A percentile compares a stretch with the other conserved stretches of the same genome.
phyloP scores from a whole-genome alignment of 2,329 filamentous ascomycete species.

The Colletotrichum shisoi region DNA sequence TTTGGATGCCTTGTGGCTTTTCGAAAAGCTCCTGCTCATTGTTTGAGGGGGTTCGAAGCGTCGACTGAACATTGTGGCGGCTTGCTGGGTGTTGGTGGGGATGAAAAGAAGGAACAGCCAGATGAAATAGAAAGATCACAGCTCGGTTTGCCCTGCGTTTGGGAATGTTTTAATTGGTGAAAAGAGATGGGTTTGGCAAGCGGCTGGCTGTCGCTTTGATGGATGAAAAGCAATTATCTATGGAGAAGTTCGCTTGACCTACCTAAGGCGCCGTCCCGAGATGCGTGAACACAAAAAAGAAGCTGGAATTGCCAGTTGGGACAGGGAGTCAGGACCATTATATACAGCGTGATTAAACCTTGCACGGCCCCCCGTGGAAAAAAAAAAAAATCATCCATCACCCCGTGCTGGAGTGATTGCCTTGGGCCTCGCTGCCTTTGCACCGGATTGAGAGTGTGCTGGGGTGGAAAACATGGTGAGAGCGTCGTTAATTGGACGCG shows the following conservation, averaged over 20 bases:
- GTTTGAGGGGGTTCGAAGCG: conserved; percentile 53
- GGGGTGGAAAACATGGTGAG: conserved; percentile 32
- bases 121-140: conserved; percentile 1
- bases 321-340: conserved; percentile 35
- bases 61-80: conserved; percentile 58
- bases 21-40: conserved; percentile 61
- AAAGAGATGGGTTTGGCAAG: conserved; percentile 9
- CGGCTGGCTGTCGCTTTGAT: neutral
- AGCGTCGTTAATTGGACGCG: conserved; percentile 36
- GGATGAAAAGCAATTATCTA: conserved; percentile 13
- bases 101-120: neutral
- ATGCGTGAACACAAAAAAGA: conserved; percentile 23
- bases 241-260: conserved; percentile 42
- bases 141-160: neutral
- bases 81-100: neutral
- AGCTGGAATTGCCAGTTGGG: conserved; percentile 36
- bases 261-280: conserved; percentile 46
- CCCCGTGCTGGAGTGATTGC: conserved; percentile 29
- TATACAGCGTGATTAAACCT: conserved; percentile 34
- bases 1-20: conserved; percentile 59
- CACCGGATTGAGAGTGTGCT: conserved; percentile 21
- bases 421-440: conserved; percentile 25
- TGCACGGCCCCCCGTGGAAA: conserved; percentile 28
- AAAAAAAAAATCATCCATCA: conserved; percentile 6
- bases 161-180: neutral